Percentiles rank a stretch among this genome's conserved stretches.
Conservation (phyloP, 805 yeast species). For the Candida loeiensis region DNA sequence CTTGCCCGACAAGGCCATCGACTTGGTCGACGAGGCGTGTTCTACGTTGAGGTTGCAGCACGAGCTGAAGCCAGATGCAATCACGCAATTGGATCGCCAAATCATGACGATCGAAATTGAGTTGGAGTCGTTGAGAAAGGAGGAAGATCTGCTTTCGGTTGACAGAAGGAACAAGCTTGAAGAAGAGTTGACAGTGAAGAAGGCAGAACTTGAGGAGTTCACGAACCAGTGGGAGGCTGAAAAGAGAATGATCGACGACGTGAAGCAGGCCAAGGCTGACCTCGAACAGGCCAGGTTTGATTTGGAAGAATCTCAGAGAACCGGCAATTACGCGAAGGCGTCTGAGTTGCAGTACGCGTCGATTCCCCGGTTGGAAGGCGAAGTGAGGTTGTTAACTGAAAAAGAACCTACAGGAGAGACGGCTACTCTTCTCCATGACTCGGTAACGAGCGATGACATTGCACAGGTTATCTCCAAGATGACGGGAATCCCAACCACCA, state of each 20-base stretch:
- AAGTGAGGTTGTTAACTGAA: conserved; percentile 46
- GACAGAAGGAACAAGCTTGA: conserved; percentile 78
- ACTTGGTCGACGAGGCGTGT: conserved; percentile 95
- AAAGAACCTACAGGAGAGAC: conserved; percentile 20
- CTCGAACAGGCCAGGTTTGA: conserved; percentile 82
- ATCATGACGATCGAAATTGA: conserved; percentile 95
- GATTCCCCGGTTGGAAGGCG: conserved; percentile 73
- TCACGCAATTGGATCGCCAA: conserved; percentile 81
- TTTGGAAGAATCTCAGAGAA: conserved; percentile 76
- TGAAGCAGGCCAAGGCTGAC: conserved; percentile 76
- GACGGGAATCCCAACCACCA: conserved; percentile 94
- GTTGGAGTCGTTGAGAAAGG: conserved; percentile 88
- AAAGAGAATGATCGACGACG: conserved; percentile 66
- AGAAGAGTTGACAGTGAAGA: conserved; percentile 58
- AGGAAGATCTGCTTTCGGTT: conserved; percentile 76
- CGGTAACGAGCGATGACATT: conserved; percentile 92
- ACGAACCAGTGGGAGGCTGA: conserved; percentile 88
- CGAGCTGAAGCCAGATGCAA: conserved; percentile 94
- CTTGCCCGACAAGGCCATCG: conserved; percentile 95
- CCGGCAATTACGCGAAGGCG: conserved; percentile 82
- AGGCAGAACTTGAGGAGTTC: conserved; percentile 62
- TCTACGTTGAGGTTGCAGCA: conserved; percentile 92
- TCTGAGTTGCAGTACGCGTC: conserved; percentile 84
- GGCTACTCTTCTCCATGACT: conserved; percentile 65
- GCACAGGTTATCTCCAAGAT: conserved; percentile 88